These are phyloP conservation scores for Globisporangium acanthophoron DNA, from an alignment of 352 stramenopile genomes.

Conservation along the genomic window DNA sequence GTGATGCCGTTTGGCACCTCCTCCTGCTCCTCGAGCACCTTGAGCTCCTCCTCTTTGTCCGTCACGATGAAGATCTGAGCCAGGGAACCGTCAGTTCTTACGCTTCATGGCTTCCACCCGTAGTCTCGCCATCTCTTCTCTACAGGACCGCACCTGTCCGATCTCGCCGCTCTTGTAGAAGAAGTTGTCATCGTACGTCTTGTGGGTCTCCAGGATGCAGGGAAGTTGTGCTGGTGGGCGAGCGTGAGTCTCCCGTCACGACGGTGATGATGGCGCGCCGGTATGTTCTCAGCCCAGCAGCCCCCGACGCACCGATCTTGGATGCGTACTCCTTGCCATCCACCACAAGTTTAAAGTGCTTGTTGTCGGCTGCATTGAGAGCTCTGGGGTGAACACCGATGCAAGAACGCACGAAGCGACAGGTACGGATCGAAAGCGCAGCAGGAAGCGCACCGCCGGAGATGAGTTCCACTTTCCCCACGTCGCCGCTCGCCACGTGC, in stretches of 20 bases:
- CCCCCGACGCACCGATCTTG: constrained; percentile 50
- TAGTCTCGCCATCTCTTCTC: background rate
- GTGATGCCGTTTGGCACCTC: constrained; percentile 73
- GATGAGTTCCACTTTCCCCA: constrained; percentile 68
- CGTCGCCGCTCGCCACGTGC: constrained; percentile 55
- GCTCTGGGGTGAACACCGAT: background rate
- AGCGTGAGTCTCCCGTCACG: background rate
- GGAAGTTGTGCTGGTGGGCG: constrained; percentile 61
- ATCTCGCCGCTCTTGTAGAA: constrained; percentile 89
- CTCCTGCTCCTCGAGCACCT: constrained; percentile 54
- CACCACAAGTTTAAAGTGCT: constrained; percentile 75
- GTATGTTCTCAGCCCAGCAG: background rate
- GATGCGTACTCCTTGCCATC: constrained; percentile 72
- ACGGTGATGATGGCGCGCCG: background rate
- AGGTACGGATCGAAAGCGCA: no score
- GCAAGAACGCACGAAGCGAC: background rate
- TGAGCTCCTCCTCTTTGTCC: constrained; percentile 67
- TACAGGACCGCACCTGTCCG: constrained; percentile 40
- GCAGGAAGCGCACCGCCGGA: constrained; percentile 35
- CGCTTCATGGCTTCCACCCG: no score
- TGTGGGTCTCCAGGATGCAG: constrained; percentile 84
- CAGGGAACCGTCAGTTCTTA: background rate
- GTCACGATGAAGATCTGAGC: constrained; percentile 77
- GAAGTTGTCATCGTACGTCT: constrained; percentile 87
- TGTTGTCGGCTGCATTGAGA: constrained; percentile 64